Evolutionary conservation across 2,329 filamentous ascomycete genomes (phyloP).

Genomic region (Aspergillus puulaauensis): DNA sequence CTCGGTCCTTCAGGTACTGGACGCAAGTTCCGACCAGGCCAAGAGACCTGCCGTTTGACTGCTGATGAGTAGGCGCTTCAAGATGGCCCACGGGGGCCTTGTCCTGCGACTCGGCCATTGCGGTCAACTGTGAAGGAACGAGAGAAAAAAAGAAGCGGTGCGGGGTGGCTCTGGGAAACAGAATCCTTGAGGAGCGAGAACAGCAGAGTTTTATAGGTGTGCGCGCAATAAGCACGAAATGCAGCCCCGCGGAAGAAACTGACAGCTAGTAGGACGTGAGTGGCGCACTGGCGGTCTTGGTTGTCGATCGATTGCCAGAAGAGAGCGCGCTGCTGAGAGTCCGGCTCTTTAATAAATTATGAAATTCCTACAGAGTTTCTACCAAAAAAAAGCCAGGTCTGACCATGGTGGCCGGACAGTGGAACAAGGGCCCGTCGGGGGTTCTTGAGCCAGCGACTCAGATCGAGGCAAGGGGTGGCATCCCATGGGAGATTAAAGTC

Average conservation of each 20-base stretch:
- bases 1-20: constrained; percentile 53
- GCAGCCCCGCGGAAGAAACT: not conserved
- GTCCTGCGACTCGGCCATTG: constrained; percentile 3
- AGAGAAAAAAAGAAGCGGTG: not conserved
- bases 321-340: not conserved
- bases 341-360: not conserved
- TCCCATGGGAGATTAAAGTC: no score
- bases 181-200: not conserved
- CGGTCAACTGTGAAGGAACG: not conserved
- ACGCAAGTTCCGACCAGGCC: constrained; percentile 28
- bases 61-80: not conserved
- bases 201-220: constrained; percentile 1
- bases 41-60: constrained; percentile 15
- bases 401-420: no score
- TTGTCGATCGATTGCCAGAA: not conserved
- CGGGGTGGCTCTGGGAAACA: not conserved
- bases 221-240: not conserved
- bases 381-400: not conserved
- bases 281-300: not conserved
- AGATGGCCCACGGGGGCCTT: not conserved
- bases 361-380: no score
- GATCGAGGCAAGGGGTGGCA: not conserved
- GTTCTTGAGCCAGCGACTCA: not conserved
- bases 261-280: not conserved
- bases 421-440: no score